Conservation (phyloP, 1,284 basidiomycete genomes). For the Sporisorium exsertum region DNA sequence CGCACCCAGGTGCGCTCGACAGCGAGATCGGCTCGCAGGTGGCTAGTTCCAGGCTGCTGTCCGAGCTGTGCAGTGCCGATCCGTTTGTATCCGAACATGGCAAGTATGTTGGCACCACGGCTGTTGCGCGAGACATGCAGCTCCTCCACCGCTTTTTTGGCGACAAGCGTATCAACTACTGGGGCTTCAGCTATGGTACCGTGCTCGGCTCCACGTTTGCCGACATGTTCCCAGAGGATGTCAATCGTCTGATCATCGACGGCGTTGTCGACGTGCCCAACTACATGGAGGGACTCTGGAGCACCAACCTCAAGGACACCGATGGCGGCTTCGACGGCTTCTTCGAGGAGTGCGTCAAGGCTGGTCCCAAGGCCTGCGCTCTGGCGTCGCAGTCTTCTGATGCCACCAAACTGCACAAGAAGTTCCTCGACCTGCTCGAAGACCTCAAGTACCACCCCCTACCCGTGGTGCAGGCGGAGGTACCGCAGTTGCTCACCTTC, state of each 20-base stretch:
- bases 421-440: conserved; percentile 41
- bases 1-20: conserved; percentile 36
- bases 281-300: conserved; percentile 44
- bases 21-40: conserved; percentile 36
- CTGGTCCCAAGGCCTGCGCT: conserved; percentile 37
- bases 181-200: conserved; percentile 59
- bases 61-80: conserved; percentile 33
- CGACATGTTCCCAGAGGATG: conserved; percentile 55
- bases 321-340: conserved; percentile 43
- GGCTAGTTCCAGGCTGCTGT: conserved; percentile 25
- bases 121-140: conserved; percentile 51
- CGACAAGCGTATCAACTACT: conserved; percentile 48
- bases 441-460: conserved; percentile 40
- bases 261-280: conserved; percentile 55
- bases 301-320: conserved; percentile 37
- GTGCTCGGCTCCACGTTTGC: conserved; percentile 51
- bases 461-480: conserved; percentile 35
- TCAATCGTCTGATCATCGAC: conserved; percentile 50
- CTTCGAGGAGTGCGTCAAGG: conserved; percentile 48
- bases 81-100: conserved; percentile 23
- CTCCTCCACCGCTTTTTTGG: conserved; percentile 50
- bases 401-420: conserved; percentile 34
- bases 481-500: conserved; percentile 52
- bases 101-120: conserved; percentile 42
- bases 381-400: conserved; percentile 28